Conservation (phyloP, 2,329 filamentous ascomycete species). For the Lachnellula hyalina region DNA sequence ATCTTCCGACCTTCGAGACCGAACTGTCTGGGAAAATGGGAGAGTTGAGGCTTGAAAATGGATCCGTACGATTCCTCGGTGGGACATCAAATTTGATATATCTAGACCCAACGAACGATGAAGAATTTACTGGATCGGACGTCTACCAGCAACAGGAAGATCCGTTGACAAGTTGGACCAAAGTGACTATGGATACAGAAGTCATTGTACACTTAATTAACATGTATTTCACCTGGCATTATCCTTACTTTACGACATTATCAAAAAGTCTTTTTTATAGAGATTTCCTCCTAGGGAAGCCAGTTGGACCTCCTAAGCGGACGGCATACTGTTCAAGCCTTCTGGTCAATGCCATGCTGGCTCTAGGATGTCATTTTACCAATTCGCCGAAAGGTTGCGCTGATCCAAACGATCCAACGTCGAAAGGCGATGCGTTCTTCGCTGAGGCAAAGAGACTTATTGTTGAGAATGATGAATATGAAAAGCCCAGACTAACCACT, state of each 20-base stretch:
- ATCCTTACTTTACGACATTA: constrained; percentile 89
- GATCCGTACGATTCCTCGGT: constrained; percentile 83
- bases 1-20: constrained; percentile 51
- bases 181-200: constrained; percentile 71
- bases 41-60: constrained; percentile 80
- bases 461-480: constrained; percentile 87
- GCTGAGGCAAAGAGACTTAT: constrained; percentile 87
- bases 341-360: constrained; percentile 89
- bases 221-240: constrained; percentile 99
- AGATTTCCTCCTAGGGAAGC: constrained; percentile 72
- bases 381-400: constrained; percentile 67
- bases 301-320: constrained; percentile 43
- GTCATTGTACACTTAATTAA: constrained; percentile 84
- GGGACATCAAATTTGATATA: constrained; percentile 93
- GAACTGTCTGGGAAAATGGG: constrained; percentile 92
- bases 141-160: constrained; percentile 46
- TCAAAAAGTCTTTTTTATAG: constrained; percentile 82
- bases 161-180: constrained; percentile 80
- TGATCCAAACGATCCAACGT: constrained; percentile 67
- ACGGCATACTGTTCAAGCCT: constrained; percentile 82
- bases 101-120: constrained; percentile 47
- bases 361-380: constrained; percentile 90
- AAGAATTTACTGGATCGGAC: constrained; percentile 27
- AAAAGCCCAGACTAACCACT: constrained; percentile 79
- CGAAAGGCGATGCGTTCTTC: constrained; percentile 94